phyloP scores from a whole-genome alignment of 2,329 filamentous ascomycete species.

The Xylaria sp. region DNA sequence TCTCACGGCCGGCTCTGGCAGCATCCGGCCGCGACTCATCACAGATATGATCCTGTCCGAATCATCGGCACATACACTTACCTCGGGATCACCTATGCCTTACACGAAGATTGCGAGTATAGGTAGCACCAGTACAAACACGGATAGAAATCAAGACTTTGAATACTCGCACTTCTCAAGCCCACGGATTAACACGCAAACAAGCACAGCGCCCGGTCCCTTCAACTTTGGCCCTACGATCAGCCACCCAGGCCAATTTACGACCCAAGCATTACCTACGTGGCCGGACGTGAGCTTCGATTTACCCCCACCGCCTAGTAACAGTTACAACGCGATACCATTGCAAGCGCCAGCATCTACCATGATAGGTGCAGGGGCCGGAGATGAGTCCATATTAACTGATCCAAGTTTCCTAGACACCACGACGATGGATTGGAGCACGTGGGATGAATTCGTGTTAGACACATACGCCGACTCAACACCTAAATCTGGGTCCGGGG shows the following conservation, averaged over 20 bases:
- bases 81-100: neutral
- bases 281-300: slow-evolving; percentile 37
- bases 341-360: neutral
- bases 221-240: neutral
- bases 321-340: neutral
- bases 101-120: neutral
- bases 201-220: neutral
- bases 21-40: slow-evolving; percentile 11
- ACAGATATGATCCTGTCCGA: slow-evolving; percentile 23
- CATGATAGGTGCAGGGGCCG: neutral
- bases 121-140: neutral
- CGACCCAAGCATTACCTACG: slow-evolving; percentile 34
- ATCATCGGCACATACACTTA: slow-evolving; percentile 9
- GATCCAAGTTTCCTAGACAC: slow-evolving; percentile 6
- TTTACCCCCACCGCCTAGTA: slow-evolving; percentile 26
- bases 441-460: slow-evolving; percentile 53
- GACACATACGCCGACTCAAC: slow-evolving; percentile 46
- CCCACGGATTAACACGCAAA: neutral
- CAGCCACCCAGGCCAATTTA: slow-evolving; percentile 4
- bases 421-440: slow-evolving; percentile 43
- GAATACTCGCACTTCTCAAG: neutral
- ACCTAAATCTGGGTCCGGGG: slow-evolving; percentile 34
- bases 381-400: neutral
- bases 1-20: neutral
- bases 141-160: neutral